A percentile compares a stretch with the other conserved stretches of the same genome.
Evolutionary conservation across 306 rosid species (phyloP).

Genomic region (Phaseolus lunatus): DNA sequence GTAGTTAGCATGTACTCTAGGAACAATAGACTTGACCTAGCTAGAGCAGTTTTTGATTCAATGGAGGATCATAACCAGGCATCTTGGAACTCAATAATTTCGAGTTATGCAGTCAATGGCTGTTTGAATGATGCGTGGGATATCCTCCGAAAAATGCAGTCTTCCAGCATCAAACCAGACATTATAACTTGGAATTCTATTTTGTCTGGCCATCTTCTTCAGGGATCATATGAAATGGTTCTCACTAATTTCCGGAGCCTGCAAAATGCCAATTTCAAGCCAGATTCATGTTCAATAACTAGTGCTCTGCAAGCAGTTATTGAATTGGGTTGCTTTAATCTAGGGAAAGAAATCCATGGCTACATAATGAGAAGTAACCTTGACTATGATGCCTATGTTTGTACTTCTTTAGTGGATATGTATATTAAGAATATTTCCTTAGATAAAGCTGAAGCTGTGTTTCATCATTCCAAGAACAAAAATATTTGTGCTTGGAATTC

Average conservation of each 20-base stretch:
- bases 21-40: constrained; percentile 55
- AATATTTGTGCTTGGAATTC: constrained; percentile 73
- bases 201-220: constrained; percentile 68
- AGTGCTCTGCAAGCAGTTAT: constrained; percentile 66
- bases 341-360: constrained; percentile 72
- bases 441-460: constrained; percentile 56
- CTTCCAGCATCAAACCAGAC: constrained; percentile 61
- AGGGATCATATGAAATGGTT: constrained; percentile 55
- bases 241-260: constrained; percentile 55
- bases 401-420: constrained; percentile 73
- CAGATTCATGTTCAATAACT: constrained; percentile 66
- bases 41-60: constrained; percentile 63
- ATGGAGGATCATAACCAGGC: constrained; percentile 59
- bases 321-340: constrained; percentile 57
- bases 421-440: constrained; percentile 66
- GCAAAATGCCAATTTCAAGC: constrained; percentile 56
- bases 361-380: constrained; percentile 61
- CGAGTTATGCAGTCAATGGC: constrained; percentile 56
- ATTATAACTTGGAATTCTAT: constrained; percentile 75
- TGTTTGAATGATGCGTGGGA: constrained; percentile 56
- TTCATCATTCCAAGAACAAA: constrained; percentile 60
- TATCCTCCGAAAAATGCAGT: constrained; percentile 54
- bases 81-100: constrained; percentile 78
- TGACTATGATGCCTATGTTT: constrained; percentile 63
- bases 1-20: constrained; percentile 75